Base-by-base conservation (phyloP, 495 filamentous ascomycete genomes). In the Polyplosphaeria fusca region DNA sequence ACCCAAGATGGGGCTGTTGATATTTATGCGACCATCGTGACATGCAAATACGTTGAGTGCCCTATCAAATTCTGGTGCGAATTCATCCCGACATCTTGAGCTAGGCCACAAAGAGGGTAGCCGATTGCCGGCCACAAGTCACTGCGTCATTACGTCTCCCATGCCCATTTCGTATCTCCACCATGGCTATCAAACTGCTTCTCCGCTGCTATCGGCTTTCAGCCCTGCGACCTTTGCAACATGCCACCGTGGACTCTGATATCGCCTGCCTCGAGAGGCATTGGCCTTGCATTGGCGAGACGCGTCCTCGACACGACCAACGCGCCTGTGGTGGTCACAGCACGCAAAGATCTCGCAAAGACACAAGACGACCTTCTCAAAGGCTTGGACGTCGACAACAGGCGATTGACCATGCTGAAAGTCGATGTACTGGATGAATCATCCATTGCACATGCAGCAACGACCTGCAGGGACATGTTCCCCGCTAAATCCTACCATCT, bases 301-400 rank as follows among this genome's bases (percentile, higher is more conserved):
- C 79, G 83, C 30, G 73, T 94, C 11, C 77, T 93, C 13, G 70
- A 73, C 46, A 80, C 75, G 16, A 89, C 87, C 5, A 71, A 73
- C 5, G 70, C 86, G 12, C 88, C 88, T 2, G 75, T 93, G 25
- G 75, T 92, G 12, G 86, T 86, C 23, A 92, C 87, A 19, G 80
- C 84, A 20, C 78, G 89, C 26, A 76, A 71, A 18, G 77, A 87
- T 52, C 68, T 78, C 27, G 63, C 74, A 0, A 70, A 70, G 40
- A 71, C 83, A 4, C 81, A 76, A 51, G 68, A 76, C 3, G 65
- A 69, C 2, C 71, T 91, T 1, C 71, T 91, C 0, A 42, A 73
- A 3, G 79, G 77, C 0, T 62, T 85, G 23, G 54, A 74, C 16
- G 52, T 77, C 3, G 71, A 77, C 30, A 59, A 78, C 22, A 45